Evolutionary conservation across 352 stramenopile genomes (phyloP).

Genomic region (Phytopythium oedochilum): DNA sequence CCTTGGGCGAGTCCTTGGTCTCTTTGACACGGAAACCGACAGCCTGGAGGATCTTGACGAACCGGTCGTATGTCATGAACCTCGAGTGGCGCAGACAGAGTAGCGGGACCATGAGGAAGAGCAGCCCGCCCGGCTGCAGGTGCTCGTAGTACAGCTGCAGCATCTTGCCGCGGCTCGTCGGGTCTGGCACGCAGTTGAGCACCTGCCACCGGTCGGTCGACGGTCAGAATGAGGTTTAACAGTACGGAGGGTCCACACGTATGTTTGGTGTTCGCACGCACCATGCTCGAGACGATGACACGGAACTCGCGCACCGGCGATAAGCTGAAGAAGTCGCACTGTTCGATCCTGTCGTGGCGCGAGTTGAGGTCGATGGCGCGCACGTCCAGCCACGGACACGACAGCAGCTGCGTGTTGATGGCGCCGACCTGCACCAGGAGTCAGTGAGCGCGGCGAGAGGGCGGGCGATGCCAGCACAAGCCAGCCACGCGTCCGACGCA

Average conservation of each 20-base stretch:
- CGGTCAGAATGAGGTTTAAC: too few species aligned
- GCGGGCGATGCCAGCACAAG: too few species aligned
- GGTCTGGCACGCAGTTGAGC: slow-evolving; percentile 95
- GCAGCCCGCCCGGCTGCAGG: slow-evolving; percentile 37
- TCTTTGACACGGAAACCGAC: slow-evolving; percentile 64
- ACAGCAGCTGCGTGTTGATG: slow-evolving; percentile 96
- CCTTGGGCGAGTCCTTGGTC: slow-evolving; percentile 75
- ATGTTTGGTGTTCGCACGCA: neutral
- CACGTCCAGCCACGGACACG: slow-evolving; percentile 90
- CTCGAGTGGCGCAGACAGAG: slow-evolving; percentile 72
- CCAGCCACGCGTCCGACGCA: slow-evolving; percentile 8
- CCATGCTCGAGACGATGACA: slow-evolving; percentile 93
- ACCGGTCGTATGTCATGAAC: slow-evolving; percentile 71
- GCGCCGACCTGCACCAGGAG: slow-evolving; percentile 85
- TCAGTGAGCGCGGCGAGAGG: too few species aligned
- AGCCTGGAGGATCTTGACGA: slow-evolving; percentile 60
- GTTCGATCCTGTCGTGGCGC: slow-evolving; percentile 86
- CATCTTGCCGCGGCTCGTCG: slow-evolving; percentile 76
- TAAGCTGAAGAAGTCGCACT: slow-evolving; percentile 91
- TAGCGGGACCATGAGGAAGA: slow-evolving; percentile 78
- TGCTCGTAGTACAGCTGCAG: slow-evolving; percentile 59
- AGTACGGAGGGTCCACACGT: too few species aligned
- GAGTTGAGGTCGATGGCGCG: slow-evolving; percentile 94
- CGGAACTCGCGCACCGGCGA: slow-evolving; percentile 70
- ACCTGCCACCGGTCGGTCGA: too few species aligned